A percentile compares a stretch with the other conserved stretches of the same genome.
These are phyloP conservation scores for Paraphoma sp. DNA, from an alignment of 2,329 filamentous ascomycete genomes.

Conservation along the genomic window DNA sequence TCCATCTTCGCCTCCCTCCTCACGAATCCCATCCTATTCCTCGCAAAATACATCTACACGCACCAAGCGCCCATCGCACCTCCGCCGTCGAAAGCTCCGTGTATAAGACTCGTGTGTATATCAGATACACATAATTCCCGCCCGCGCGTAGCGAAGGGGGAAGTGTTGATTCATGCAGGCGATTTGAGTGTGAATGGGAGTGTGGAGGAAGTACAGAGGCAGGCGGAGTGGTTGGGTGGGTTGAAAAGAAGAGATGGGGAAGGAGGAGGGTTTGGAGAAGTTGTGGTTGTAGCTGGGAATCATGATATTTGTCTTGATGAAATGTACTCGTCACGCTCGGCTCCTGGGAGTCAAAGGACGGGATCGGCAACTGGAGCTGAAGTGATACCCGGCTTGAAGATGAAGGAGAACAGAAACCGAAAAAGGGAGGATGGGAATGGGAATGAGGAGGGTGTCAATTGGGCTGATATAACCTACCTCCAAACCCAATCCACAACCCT, in stretches of 20 bases:
- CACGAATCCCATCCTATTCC: no score
- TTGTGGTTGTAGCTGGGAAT: conserved; percentile 78
- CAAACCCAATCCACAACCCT: conserved; percentile 69
- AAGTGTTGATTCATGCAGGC: conserved; percentile 86
- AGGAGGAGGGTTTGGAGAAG: no score
- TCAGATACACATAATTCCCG: conserved; percentile 77
- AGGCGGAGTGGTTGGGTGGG: conserved; percentile 74
- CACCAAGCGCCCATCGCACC: conserved; percentile 2
- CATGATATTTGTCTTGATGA: conserved; percentile 64
- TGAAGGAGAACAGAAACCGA: neutral
- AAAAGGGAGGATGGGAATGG: conserved; percentile 14
- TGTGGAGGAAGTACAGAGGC: conserved; percentile 72
- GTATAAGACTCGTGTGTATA: conserved; percentile 78
- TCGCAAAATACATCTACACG: conserved; percentile 9
- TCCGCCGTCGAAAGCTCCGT: no score
- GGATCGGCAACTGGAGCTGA: no score
- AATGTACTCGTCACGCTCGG: neutral
- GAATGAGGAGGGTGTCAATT: conserved; percentile 60
- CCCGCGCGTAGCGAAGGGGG: conserved; percentile 68
- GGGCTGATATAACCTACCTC: conserved; percentile 74
- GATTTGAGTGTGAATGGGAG: conserved; percentile 78
- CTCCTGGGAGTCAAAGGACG: conserved; percentile 50
- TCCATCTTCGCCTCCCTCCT: no score
- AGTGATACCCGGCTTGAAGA: no score
- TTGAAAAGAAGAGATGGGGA: no score